Evolutionary conservation across 2,329 filamentous ascomycete species (phyloP).

Genomic region (Fusarium annulatum): DNA sequence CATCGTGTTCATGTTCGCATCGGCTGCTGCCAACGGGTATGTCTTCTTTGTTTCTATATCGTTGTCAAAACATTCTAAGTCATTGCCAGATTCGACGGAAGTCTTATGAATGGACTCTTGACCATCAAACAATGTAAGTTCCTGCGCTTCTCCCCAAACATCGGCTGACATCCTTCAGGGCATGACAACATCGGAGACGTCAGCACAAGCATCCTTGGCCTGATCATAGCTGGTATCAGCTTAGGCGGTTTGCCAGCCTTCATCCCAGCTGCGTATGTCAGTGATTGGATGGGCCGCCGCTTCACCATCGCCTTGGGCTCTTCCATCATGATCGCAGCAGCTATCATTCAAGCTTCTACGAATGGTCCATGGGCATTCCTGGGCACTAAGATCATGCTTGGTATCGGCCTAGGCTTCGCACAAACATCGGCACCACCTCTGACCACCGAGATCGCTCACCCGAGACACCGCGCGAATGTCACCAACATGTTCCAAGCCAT

Average conservation of each 20-base stretch:
- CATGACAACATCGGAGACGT: constrained; percentile 23
- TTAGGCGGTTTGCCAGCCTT: constrained; percentile 33
- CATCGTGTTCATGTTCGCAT: constrained; percentile 24
- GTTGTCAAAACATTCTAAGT: background rate
- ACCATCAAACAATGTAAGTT: constrained; percentile 7
- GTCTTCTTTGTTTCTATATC: accelerated
- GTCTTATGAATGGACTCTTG: constrained; percentile 21
- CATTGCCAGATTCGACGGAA: constrained; percentile 5
- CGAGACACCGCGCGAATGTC: constrained; percentile 28
- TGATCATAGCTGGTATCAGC: constrained; percentile 36
- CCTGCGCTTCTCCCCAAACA: no score
- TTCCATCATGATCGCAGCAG: constrained; percentile 17
- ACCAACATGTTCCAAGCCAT: constrained; percentile 34
- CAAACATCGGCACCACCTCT: constrained; percentile 29
- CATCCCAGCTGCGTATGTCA: constrained; percentile 25
- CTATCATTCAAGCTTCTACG: constrained; percentile 16
- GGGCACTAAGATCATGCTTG: constrained; percentile 25
- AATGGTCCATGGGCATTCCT: constrained; percentile 15
- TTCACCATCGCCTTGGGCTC: constrained; percentile 28
- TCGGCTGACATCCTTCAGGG: background rate
- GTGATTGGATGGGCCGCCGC: constrained; percentile 28
- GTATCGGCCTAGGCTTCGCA: constrained; percentile 28
- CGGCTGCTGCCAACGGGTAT: constrained; percentile 23
- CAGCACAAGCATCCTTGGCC: constrained; percentile 23
- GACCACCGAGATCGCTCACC: constrained; percentile 28